Conservation (phyloP, 2,329 filamentous ascomycete genomes). For the Teratosphaeria zuluensis region DNA sequence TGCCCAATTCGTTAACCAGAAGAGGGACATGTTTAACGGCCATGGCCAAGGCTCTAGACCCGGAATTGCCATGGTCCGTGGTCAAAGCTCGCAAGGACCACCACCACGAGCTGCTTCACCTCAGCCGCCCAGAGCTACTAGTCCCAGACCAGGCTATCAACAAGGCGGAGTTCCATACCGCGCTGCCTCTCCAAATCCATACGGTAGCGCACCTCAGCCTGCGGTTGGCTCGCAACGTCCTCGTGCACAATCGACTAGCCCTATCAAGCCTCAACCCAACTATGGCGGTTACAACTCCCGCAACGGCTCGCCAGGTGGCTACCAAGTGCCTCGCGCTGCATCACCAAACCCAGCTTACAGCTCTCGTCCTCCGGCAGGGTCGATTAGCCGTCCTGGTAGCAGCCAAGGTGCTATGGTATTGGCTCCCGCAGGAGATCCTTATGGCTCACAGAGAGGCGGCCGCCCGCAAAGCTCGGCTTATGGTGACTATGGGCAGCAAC, state of each 20-base stretch:
- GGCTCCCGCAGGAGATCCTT: conserved; percentile 29
- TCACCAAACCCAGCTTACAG: conserved; percentile 30
- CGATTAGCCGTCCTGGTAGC: conserved; percentile 21
- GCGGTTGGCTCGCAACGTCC: conserved; percentile 19
- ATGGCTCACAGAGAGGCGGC: conserved; percentile 30
- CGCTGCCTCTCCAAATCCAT: conserved; percentile 56
- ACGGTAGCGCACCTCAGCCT: conserved; percentile 28
- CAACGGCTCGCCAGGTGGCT: conserved; percentile 28
- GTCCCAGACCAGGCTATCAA: conserved; percentile 44
- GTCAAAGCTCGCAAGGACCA: conserved; percentile 14
- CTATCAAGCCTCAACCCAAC: conserved; percentile 29
- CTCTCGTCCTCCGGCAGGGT: conserved; percentile 22
- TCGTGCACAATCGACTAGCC: conserved; percentile 32
- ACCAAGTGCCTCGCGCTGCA: conserved; percentile 29
- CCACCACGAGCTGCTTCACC: conserved; percentile 50
- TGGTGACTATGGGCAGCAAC: conserved; percentile 19
- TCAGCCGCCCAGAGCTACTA: conserved; percentile 48
- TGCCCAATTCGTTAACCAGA: conserved; percentile 76
- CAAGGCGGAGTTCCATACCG: conserved; percentile 26
- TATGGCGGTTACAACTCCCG: conserved; percentile 27
- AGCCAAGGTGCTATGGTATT: conserved; percentile 33
- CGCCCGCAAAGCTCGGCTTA: conserved; percentile 39
- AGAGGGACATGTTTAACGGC: conserved; percentile 62
- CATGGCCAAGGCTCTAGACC: conserved; percentile 15
- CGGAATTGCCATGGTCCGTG: conserved; percentile 18